A percentile compares a stretch with the other conserved stretches of the same genome.
phyloP scores from a whole-genome alignment of 768 basidiomycete species.

The Russula ochroleuca region DNA sequence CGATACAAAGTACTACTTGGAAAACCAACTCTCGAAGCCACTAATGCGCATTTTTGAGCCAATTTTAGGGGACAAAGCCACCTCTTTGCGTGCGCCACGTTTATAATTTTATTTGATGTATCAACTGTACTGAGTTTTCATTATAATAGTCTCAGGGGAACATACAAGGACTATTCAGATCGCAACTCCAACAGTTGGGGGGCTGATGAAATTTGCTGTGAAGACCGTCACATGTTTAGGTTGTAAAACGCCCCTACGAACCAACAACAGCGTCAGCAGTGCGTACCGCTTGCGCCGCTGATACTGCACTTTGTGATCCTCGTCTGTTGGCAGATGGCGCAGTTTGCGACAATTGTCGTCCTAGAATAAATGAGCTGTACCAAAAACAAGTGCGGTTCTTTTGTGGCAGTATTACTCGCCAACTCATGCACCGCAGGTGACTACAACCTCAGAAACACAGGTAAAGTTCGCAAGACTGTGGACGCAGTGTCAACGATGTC shows the following conservation, averaged over 20 bases:
- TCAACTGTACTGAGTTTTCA: constrained; percentile 15
- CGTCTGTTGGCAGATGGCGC: constrained; percentile 61
- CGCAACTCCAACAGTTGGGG: constrained; percentile 93
- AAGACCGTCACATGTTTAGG: constrained; percentile 93
- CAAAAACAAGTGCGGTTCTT: constrained; percentile 71
- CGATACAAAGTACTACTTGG: constrained; percentile 96
- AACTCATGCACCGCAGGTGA: constrained; percentile 33
- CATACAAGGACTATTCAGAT: constrained; percentile 95
- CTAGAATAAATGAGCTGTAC: constrained; percentile 83
- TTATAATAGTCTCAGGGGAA: constrained; percentile 77
- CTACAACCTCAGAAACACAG: constrained; percentile 71
- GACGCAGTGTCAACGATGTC: constrained; percentile 99
- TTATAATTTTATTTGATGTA: not conserved
- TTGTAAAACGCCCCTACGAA: constrained; percentile 83
- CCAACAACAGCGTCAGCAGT: constrained; percentile 74
- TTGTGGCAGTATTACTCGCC: not conserved
- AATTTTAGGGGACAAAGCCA: constrained; percentile 88
- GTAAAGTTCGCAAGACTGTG: constrained; percentile 91
- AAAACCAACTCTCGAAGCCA: constrained; percentile 96
- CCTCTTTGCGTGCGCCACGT: constrained; percentile 61
- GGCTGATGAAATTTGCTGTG: constrained; percentile 98
- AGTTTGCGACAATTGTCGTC: constrained; percentile 90
- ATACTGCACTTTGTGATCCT: not conserved
- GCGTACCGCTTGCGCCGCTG: constrained; percentile 29
- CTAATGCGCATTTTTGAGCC: constrained; percentile 98